Percentiles rank a stretch among this genome's conserved stretches.
phyloP scores from a whole-genome alignment of 805 yeast genomes.

The Candida schatavii region DNA sequence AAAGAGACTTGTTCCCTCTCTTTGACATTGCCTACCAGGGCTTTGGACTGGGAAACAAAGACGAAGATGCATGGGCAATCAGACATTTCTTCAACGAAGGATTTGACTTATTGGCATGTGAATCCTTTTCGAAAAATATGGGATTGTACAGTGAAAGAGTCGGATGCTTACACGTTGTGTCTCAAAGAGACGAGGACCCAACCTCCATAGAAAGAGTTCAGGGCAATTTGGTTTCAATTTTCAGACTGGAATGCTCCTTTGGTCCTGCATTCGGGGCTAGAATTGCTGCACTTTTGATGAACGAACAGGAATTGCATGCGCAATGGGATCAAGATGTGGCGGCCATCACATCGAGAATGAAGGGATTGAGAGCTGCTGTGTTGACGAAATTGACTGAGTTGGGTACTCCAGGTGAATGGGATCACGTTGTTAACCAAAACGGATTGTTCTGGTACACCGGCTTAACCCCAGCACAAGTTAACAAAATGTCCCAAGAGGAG shows the following conservation, averaged over 20 bases:
- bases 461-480: constrained; percentile 31
- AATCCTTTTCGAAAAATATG: constrained; percentile 41
- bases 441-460: constrained; percentile 77
- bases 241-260: constrained; percentile 43
- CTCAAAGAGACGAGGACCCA: constrained; percentile 13
- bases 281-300: constrained; percentile 32
- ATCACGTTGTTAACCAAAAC: constrained; percentile 82
- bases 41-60: constrained; percentile 55
- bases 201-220: constrained; percentile 13
- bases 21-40: constrained; percentile 46
- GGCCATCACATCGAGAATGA: constrained; percentile 29
- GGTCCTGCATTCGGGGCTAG: constrained; percentile 49
- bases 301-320: constrained; percentile 17
- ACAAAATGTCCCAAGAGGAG: constrained; percentile 27
- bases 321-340: constrained; percentile 38
- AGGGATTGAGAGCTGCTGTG: constrained; percentile 27
- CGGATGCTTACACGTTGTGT: constrained; percentile 35
- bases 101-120: constrained; percentile 43
- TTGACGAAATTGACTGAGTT: constrained; percentile 27
- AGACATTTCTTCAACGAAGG: constrained; percentile 28
- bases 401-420: constrained; percentile 65
- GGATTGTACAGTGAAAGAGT: constrained; percentile 41
- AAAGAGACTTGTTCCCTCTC: constrained; percentile 24
- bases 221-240: constrained; percentile 27
- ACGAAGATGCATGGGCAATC: constrained; percentile 45